Percentiles rank a stretch among this genome's conserved stretches.
These are phyloP conservation scores for Verruconis gallopava DNA, from an alignment of 2,329 filamentous ascomycete species.

Conservation along the genomic window DNA sequence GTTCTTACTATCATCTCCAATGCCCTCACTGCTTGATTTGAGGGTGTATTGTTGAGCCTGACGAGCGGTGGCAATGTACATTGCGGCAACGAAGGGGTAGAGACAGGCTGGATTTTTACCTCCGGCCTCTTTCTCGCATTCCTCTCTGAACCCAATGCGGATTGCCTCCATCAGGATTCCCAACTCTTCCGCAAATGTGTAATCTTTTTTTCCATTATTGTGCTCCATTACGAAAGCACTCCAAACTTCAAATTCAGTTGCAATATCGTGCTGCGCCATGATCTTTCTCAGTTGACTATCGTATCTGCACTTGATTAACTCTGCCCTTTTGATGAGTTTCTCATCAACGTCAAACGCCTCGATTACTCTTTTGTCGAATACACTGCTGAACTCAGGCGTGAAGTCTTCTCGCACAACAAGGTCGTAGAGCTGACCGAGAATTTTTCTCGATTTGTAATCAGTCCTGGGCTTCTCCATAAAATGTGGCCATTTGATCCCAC, in stretches of 20 bases:
- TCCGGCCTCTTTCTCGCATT: conserved; percentile 50
- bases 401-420: conserved; percentile 58
- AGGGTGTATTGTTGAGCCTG: conserved; percentile 50
- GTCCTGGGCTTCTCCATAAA: conserved; percentile 63
- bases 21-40: conserved; percentile 30
- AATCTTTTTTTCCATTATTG: conserved; percentile 59
- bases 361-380: conserved; percentile 68
- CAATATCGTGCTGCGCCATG: conserved; percentile 73
- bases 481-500: conserved; percentile 61
- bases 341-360: conserved; percentile 44
- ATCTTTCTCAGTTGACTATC: conserved; percentile 64
- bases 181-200: conserved; percentile 78
- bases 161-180: conserved; percentile 53
- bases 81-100: conserved; percentile 65
- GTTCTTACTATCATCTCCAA: conserved; percentile 25
- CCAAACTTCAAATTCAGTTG: conserved; percentile 86
- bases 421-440: conserved; percentile 76
- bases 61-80: conserved; percentile 71
- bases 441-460: conserved; percentile 53
- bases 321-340: conserved; percentile 44
- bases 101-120: conserved; percentile 29
- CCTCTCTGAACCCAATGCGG: conserved; percentile 53
- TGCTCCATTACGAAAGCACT: conserved; percentile 71
- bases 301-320: conserved; percentile 60
- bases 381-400: conserved; percentile 53